Base-by-base conservation (phyloP, 495 filamentous ascomycete genomes). In the Chaetomium fimeti region DNA sequence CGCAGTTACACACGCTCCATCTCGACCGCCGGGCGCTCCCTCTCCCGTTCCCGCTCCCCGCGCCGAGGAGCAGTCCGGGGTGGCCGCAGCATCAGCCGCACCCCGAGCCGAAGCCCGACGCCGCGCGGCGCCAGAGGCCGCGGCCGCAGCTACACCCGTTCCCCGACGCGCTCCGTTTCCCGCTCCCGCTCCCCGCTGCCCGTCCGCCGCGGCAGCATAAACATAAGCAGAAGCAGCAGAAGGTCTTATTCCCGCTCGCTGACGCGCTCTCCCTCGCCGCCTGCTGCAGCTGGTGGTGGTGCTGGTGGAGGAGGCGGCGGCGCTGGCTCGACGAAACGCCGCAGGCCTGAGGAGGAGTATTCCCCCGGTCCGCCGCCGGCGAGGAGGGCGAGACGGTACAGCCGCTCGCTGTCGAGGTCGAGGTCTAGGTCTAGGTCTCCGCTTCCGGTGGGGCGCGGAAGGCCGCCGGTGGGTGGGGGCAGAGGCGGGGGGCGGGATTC, bases 1-100 rank as follows among this genome's bases (percentile, higher is more conserved):
- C 74, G 75, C 60, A 77, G 75, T 54, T 68, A 73, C 16, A 74
- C 77, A 22, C 76, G 77, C 36, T 77, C 77, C 25, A 63, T 74
- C 38, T 79, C 76, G 4, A 58, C 70, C 18, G 70, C 69, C 38
- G 32, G 32, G 1, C 68, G 73, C 22, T 76, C 73, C 9, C 52
- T 58, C 9, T 76, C 75, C 1, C 62, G 63, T 6, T 76, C 74
- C 13, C 58, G 65, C 32, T 76, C 77, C 43, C 74, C 75, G 12
- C 62, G 72, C 4, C 72, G 73, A n/a, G n/a, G n/a, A n/a, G n/a
- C n/a, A n/a, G n/a, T n/a, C n/a, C n/a, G n/a, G n/a, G 48, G 48
- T 0, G 48, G 24, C 7, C 48, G 48, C 28, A 66, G 67, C 52
- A 66, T 66, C 42, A 67, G 60, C 61, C 62, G 70, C 4, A 71